Evolutionary conservation across 2,329 filamentous ascomycete species (phyloP), one percentile per base, ranked within the genome.

Genomic region (Calonectria naviculata): DNA sequence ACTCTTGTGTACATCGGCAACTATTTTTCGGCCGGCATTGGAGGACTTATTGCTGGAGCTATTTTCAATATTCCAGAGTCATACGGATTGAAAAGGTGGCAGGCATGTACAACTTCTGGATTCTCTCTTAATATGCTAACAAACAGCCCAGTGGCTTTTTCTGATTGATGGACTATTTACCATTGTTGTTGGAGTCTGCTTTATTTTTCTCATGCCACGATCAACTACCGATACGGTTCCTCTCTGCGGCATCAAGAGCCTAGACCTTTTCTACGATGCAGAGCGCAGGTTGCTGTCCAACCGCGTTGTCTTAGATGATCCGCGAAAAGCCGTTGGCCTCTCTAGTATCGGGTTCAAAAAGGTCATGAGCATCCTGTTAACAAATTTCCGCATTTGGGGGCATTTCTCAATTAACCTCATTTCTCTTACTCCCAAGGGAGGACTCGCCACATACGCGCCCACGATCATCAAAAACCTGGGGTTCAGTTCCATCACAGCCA

Each of bases 1-100:
- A 71, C 72, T 4, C 28, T 74, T n/a, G 70, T 75, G 47, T 75
- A 71, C 56, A 67, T 72, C 26, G 72, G 70, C 19, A 74, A 75
- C 38, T 69, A 67, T 19, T 63, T 66, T 34, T 68, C 73, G 2
- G 65, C 69, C 0, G 72, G 64, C 1, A 49, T 66, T 2, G 68
- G 72, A 0, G 61, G 56, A 13, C 52, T 73, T 17, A 66, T 75
- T 49, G 70, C 72, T 3, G 65, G 64, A 5, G 73, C 70, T 4
- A 65, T 74, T 4, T 64, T 75, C 9, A 38, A 68, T 21, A 68
- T 75, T 19, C 29, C 47, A 2, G 67, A 58, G 17, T 46, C 41
- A 15, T 29, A 17, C 13, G 67, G 67, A 13, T 52, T 70, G 24
- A 47, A 62, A 17, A 29, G 31, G n/a, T 70, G 67, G 67, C 67